A percentile compares a stretch with the other conserved stretches of the same genome.
Conservation (phyloP, 2,329 filamentous ascomycete species). For the Plectosphaerella cucumerina region DNA sequence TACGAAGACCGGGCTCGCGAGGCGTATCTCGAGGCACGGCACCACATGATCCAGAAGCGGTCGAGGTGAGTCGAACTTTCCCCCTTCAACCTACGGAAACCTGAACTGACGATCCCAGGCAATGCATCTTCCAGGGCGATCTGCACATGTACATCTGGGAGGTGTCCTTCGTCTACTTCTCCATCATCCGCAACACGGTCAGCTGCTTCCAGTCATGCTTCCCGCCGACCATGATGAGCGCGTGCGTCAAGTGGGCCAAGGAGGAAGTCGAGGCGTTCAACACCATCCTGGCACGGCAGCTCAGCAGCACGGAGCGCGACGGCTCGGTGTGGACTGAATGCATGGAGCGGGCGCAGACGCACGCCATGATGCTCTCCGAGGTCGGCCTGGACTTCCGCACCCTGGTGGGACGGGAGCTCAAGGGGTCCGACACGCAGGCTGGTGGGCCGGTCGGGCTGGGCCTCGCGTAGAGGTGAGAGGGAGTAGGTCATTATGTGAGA, state of each 20-base stretch:
- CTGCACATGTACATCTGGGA: conserved; percentile 92
- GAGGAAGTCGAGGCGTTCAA: conserved; percentile 92
- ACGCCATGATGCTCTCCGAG: conserved; percentile 74
- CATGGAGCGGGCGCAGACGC: conserved; percentile 74
- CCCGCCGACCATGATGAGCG: conserved; percentile 80
- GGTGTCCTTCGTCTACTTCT: conserved; percentile 93
- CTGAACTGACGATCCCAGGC: conserved; percentile 46
- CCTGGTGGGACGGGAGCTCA: conserved; percentile 62
- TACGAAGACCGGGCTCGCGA: conserved; percentile 88
- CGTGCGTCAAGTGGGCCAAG: conserved; percentile 98
- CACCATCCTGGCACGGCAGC: conserved; percentile 71
- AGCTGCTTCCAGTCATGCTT: conserved; percentile 85
- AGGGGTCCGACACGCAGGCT: conserved; percentile 19
- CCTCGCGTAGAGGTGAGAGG: conserved; percentile 17
- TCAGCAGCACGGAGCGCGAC: conserved; percentile 79
- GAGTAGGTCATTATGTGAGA: too few species aligned
- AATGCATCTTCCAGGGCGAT: conserved; percentile 93
- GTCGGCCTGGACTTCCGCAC: conserved; percentile 89
- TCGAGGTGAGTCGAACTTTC: conserved; percentile 76
- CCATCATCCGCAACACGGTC: conserved; percentile 88
- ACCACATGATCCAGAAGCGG: conserved; percentile 73
- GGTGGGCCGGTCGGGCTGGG: conserved; percentile 36
- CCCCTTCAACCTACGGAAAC: too few species aligned
- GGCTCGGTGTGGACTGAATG: conserved; percentile 76
- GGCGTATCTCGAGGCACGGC: conserved; percentile 77